Conservation (phyloP, 2,329 filamentous ascomycete species). For the Fusarium tuaranense region DNA sequence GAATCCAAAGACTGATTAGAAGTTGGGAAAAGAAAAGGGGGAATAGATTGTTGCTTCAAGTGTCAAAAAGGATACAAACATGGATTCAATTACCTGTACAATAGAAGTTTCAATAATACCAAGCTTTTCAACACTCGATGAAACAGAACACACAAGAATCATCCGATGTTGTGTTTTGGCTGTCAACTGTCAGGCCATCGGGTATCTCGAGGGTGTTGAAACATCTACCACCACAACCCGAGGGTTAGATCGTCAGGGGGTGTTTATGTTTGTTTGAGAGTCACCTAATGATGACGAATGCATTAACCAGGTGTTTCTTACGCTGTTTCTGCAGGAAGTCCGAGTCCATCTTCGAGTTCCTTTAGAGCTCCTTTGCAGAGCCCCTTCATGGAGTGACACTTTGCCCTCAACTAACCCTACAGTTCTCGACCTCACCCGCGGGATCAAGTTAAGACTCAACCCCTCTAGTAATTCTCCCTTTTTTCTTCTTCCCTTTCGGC, state of each 20-base stretch:
- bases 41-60: neutral
- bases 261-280: neutral
- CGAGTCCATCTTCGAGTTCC: too few relatives aligned
- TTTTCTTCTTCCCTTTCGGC: neutral
- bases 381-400: too few relatives aligned
- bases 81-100: neutral
- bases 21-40: neutral
- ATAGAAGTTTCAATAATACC: neutral
- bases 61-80: neutral
- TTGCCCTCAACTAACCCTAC: neutral
- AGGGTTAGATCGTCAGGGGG: neutral
- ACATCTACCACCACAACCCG: neutral
- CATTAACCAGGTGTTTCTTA: neutral
- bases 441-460: neutral
- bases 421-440: neutral
- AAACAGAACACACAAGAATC: neutral
- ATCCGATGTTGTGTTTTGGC: neutral
- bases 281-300: neutral
- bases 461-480: neutral
- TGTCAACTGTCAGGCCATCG: neutral
- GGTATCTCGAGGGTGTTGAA: neutral
- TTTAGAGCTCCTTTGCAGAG: too few relatives aligned
- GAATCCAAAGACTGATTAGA: constrained; percentile 31
- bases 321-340: too few relatives aligned
- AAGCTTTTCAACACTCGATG: neutral